phyloP scores from a whole-genome alignment of 106 monocot genomes.

The Ottelia alismoides region DNA sequence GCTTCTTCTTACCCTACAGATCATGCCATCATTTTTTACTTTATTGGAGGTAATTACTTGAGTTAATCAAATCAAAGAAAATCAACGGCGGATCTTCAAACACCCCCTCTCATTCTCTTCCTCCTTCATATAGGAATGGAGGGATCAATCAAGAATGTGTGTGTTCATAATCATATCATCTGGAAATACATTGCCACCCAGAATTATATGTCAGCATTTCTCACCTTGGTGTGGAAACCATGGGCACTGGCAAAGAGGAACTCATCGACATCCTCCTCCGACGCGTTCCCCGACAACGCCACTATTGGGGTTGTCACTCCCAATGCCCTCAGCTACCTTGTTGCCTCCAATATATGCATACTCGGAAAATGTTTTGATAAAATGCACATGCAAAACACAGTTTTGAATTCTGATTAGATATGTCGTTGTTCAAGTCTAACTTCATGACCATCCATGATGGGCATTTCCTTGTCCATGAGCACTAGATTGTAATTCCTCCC shows the following conservation, averaged over 20 bases:
- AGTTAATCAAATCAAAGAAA: too few species aligned
- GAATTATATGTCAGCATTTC: too few species aligned
- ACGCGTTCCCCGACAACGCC: constrained; percentile 2
- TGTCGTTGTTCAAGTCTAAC: constrained; percentile 3
- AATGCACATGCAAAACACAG: background rate
- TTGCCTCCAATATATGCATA: constrained; percentile 7
- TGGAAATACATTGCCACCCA: too few species aligned
- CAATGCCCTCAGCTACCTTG: constrained; percentile 12
- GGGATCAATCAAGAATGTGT: too few species aligned
- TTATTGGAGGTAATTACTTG: too few species aligned
- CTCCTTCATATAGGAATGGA: too few species aligned
- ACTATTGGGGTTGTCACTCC: constrained; percentile 14
- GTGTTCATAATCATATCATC: too few species aligned
- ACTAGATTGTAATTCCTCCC: constrained; percentile 11
- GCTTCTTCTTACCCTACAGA: too few species aligned
- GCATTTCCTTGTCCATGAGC: constrained; percentile 29
- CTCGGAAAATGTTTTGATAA: background rate
- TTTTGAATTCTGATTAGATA: too few species aligned
- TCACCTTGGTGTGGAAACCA: constrained; percentile 14
- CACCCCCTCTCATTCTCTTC: too few species aligned
- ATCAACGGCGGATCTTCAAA: too few species aligned
- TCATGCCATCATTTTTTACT: too few species aligned
- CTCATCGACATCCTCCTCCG: constrained; percentile 1
- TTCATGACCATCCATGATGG: constrained; percentile 20
- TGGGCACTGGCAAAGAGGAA: constrained; percentile 17